Evolutionary conservation across 768 basidiomycete species (phyloP).

Genomic region (Amanita phalloides): DNA sequence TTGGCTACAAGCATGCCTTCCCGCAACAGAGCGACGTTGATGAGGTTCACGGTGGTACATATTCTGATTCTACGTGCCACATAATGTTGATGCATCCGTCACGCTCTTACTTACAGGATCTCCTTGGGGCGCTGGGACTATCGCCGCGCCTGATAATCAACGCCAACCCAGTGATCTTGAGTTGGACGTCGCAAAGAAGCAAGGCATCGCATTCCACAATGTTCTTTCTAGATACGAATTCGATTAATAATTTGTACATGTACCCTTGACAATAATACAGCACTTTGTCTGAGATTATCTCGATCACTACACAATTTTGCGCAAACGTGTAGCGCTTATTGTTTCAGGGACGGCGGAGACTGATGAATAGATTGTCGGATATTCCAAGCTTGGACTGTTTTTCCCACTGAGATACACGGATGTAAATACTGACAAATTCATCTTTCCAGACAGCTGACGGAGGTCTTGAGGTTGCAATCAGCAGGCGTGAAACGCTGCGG

Average conservation of each 20-base stretch:
- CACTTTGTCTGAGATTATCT: no score
- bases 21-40: slow-evolving; percentile 24
- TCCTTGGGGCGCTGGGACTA: slow-evolving; percentile 70
- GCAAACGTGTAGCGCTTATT: no score
- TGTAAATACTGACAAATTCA: no score
- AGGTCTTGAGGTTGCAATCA: no score
- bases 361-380: no score
- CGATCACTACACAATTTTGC: no score
- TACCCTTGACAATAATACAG: no score
- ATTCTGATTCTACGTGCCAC: neutral
- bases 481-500: no score
- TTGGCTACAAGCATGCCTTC: slow-evolving; percentile 52
- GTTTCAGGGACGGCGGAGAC: no score
- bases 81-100: slow-evolving; percentile 5
- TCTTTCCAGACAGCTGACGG: no score
- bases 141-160: slow-evolving; percentile 32
- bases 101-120: slow-evolving; percentile 32
- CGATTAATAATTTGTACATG: neutral
- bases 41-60: slow-evolving; percentile 51
- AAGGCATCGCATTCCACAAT: slow-evolving; percentile 44
- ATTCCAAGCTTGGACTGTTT: no score
- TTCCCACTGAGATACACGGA: no score
- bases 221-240: slow-evolving; percentile 28
- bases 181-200: slow-evolving; percentile 35
- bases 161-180: slow-evolving; percentile 42